These are phyloP conservation scores for Dissoconium aciculare DNA, from an alignment of 2,329 filamentous ascomycete genomes.

Conservation along the genomic window DNA sequence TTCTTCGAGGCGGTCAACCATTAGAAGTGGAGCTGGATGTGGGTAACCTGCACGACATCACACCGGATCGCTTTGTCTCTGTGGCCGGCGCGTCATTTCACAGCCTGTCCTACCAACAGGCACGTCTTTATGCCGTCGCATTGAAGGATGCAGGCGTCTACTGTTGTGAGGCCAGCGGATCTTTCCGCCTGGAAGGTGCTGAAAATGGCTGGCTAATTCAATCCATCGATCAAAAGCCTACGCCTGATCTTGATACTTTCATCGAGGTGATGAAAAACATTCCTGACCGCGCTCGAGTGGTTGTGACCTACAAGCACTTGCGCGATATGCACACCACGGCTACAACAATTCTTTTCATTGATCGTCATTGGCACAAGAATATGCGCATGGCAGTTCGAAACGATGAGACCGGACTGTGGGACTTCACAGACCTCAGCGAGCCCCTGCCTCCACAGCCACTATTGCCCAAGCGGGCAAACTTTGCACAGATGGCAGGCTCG, in stretches of 20 bases:
- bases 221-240: conserved; percentile 80
- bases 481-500: conserved; percentile 81
- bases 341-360: conserved; percentile 81
- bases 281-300: conserved; percentile 65
- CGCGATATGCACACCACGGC: conserved; percentile 87
- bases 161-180: conserved; percentile 85
- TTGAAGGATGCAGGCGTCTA: conserved; percentile 67
- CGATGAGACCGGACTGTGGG: conserved; percentile 81
- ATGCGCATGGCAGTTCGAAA: conserved; percentile 89
- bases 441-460: conserved; percentile 60
- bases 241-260: conserved; percentile 74
- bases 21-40: conserved; percentile 72
- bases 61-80: conserved; percentile 86
- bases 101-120: conserved; percentile 91
- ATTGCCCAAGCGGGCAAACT: conserved; percentile 64
- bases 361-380: conserved; percentile 89
- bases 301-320: conserved; percentile 91
- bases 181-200: conserved; percentile 83
- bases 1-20: conserved; percentile 81
- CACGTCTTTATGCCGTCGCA: conserved; percentile 84
- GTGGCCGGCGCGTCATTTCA: conserved; percentile 93
- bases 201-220: conserved; percentile 91
- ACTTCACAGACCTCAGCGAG: conserved; percentile 75
- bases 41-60: conserved; percentile 83
- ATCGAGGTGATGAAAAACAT: conserved; percentile 81